These are phyloP conservation scores for Zalaria obscura DNA, from an alignment of 2,329 filamentous ascomycete species.

Conservation along the genomic window DNA sequence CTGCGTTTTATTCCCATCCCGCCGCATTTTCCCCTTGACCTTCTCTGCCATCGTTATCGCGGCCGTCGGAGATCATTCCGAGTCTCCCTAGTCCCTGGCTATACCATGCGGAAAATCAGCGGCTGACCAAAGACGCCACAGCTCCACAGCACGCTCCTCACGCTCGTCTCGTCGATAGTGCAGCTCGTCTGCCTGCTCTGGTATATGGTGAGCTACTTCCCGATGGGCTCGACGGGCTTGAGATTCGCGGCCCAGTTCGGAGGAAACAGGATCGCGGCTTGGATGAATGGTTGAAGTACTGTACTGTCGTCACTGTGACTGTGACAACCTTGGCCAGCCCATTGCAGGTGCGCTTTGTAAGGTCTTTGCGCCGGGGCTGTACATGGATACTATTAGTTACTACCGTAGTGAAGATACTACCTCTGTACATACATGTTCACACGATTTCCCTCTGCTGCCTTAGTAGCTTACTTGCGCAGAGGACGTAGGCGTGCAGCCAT, in stretches of 20 bases:
- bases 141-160: slow-evolving; percentile 75
- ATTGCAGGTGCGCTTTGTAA: too few species aligned
- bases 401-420: too few species aligned
- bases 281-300: slow-evolving; percentile 49
- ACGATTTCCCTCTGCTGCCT: too few species aligned
- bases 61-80: too few species aligned
- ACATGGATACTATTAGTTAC: too few species aligned
- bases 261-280: slow-evolving; percentile 67
- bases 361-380: too few species aligned
- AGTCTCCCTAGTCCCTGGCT: background rate
- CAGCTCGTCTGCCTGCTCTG: slow-evolving; percentile 75
- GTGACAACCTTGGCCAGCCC: too few species aligned
- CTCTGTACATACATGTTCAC: too few species aligned
- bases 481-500: too few species aligned
- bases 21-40: background rate
- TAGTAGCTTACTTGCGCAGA: too few species aligned
- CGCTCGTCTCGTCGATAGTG: slow-evolving; percentile 66
- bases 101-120: background rate
- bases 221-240: slow-evolving; percentile 83
- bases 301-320: too few species aligned
- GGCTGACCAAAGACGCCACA: slow-evolving; percentile 28
- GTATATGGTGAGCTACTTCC: slow-evolving; percentile 96
- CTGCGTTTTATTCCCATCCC: background rate
- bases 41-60: background rate
- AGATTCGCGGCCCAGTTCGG: slow-evolving; percentile 79